Base-by-base conservation (phyloP, 78 protist genomes). In the Dictyostelium purpureum region DNA sequence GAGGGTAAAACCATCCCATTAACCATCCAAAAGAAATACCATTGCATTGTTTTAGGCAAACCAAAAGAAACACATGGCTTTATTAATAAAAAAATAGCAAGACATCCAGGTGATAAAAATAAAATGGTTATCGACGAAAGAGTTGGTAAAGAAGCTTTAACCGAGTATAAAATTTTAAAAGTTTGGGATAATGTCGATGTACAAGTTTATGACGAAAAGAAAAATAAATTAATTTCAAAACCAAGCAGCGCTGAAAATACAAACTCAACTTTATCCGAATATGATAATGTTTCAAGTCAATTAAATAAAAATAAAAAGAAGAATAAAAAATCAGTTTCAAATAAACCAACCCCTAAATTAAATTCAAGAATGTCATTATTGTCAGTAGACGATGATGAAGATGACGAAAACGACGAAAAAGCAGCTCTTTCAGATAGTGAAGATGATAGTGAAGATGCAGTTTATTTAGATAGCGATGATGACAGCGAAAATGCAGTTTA, bases 31-130 rank as follows among this genome's bases (percentile, higher is more conserved):
- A 90, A 90, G 59, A 78, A 38, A 12, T 90, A 90, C 11, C 52
- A 76, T 59, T 79, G 90, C 59, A 18, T 90, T 0, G 94, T 90
- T 14, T 28, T 52, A 16, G 94, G 94, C 54, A 65, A 70, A 40
- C 89, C 89, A 35, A 79, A 79, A 47, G 65, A 57, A 16, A 28
- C 18, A 19, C 69, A 45, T 43, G 88, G 83, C 14, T 42, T 76
- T 47, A 90, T 90, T 16, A 56, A 6, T n/a, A 79, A 63, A 43
- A 42, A 49, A 3, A 73, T 90, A 10, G 24, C 52, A 35, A 77
- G 94, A 78, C 94, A 90, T 78, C 94, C 88, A 19, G 52, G 28
- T 14, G 94, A 90, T 40, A 90, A 31, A 35, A 90, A 90, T 40
- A 90, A 90, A 51, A 90, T 90, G 94, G 52, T 90, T 1, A 70